Evolutionary conservation across 768 basidiomycete genomes (phyloP), one percentile per base, ranked within the genome.

Genomic region (Russula griseocarnosa): DNA sequence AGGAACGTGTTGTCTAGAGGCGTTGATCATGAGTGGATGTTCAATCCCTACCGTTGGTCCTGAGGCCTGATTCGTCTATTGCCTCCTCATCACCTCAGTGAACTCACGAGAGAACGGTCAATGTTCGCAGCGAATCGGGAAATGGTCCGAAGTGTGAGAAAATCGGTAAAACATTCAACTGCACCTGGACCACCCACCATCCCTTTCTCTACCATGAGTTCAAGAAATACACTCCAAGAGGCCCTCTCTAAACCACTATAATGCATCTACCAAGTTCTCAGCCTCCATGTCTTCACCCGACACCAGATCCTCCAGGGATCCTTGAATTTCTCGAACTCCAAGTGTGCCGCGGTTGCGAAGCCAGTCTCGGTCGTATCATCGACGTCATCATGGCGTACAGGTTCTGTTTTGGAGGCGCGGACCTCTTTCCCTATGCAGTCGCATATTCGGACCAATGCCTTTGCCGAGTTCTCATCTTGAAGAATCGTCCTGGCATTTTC

Each of bases 401-500:
- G 24, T 32, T 55, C 65, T 18, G 51, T 38, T 11, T n/a, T 44
- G 24, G 66, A 57, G 40, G 57, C 58, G 53, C 62, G 47, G 52
- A 70, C 71, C n/a, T 60, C 38, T 38, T 61, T 40, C 32, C 61
- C 30, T 67, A 63, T 64, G 66, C 82, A 84, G 56, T 74, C 72
- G 65, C 82, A 84, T 40, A 84, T 53, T 9, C 70, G 71, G 2
- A 72, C 64, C 34, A 91, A 73, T 49, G 72, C 76, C 60, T 79
- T 78, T 0, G 80, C 79, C 28, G 79, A 81, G 22, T 68, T 69
- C 2, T 75, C 63, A 62, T 86, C 82, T 60, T 74, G 76, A 62
- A 91, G 75, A 34, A 82, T 72, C n/a, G 75, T 70, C 46, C 83
- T 73, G 0, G 88, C 87, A 28, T 79, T 76, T 71, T 88, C 86